phyloP scores from a whole-genome alignment of 352 stramenopile genomes.

The Saprolegnia diclina region DNA sequence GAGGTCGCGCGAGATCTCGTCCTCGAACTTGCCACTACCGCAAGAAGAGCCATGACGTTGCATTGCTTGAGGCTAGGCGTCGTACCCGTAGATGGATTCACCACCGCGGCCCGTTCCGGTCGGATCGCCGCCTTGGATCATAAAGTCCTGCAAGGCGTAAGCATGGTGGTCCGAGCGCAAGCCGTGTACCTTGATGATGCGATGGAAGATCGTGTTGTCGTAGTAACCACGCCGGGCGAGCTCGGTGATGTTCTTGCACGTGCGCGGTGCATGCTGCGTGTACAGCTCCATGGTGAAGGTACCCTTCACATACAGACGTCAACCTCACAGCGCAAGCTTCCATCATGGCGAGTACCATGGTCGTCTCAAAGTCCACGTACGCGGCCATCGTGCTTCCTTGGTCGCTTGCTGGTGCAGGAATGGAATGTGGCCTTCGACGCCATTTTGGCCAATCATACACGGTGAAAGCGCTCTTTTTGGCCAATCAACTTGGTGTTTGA shows the following conservation, averaged over 20 bases:
- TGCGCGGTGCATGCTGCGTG: slow-evolving; percentile 87
- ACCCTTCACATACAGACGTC: slow-evolving; percentile 37
- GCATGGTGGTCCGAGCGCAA: not conserved
- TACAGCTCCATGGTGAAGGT: slow-evolving; percentile 92
- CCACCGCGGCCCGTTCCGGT: slow-evolving; percentile 90
- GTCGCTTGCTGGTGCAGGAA: not conserved
- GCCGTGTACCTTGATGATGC: slow-evolving; percentile 81
- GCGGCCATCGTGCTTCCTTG: slow-evolving; percentile 32
- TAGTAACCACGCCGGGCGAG: slow-evolving; percentile 92
- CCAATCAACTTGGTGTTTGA: too few relatives aligned
- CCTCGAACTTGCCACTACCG: slow-evolving; percentile 87
- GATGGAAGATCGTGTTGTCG: slow-evolving; percentile 94
- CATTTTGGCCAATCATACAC: too few relatives aligned
- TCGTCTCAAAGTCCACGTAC: slow-evolving; percentile 82
- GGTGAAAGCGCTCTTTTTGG: too few relatives aligned
- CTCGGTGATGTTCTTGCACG: slow-evolving; percentile 91
- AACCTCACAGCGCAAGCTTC: not conserved
- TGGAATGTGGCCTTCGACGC: not conserved
- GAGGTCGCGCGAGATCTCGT: slow-evolving; percentile 89
- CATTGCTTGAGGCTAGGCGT: not conserved
- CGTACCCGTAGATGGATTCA: slow-evolving; percentile 88
- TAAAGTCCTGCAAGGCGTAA: slow-evolving; percentile 73
- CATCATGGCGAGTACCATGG: slow-evolving; percentile 41
- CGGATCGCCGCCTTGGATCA: slow-evolving; percentile 94
- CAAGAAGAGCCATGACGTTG: not conserved